Evolutionary conservation across 495 filamentous ascomycete species (phyloP), one percentile per base, ranked within the genome.

Genomic region (Talaromyces nanjingensis): DNA sequence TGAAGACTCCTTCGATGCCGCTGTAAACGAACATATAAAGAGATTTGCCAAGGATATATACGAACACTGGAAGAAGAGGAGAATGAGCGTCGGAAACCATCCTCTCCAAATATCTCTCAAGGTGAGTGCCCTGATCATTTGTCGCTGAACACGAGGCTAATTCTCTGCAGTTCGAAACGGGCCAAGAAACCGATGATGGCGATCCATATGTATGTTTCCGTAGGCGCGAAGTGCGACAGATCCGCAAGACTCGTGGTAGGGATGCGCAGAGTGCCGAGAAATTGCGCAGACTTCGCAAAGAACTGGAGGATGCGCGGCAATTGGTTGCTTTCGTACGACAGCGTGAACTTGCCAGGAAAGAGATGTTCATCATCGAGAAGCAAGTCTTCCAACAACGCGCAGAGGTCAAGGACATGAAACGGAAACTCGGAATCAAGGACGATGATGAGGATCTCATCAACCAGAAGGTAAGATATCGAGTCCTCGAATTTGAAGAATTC

Each of bases 181-280:
- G 91, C 56, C 87, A 89, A 71, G 94, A 98, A 61, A 96, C 89
- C 54, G 94, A 98, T 74, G 94, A 98, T 68, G 84, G 89, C 67
- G 94, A 98, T 76, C 96, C 94, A 61, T 98, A 96, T 73, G 93
- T 98, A 72, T 98, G 94, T 78, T 98, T 98, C 84, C 88, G 94
- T 65, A 89, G 96, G 62, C 90, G 96, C 53, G 94, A 98, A 74
- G 91, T 96, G 37, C 91, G 94, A 47, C 91, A 94, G 73, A 91
- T 91, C 57, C 88, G 94, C 67, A 98, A 97, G 77, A 98, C 94
- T 34, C 87, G 94, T 70, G 90, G 91, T 55, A 84, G 94, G 69
- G 96, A 98, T 80, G 90, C 91, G 18, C 93, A 96, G 71, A 93
- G 91, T 67, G 90, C 88, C 60, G 94, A 98, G 69, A 98, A 97